A percentile compares a stretch with the other conserved stretches of the same genome.
Evolutionary conservation across 345 rosid species (phyloP).

Genomic region (Noccaea caerulescens): DNA sequence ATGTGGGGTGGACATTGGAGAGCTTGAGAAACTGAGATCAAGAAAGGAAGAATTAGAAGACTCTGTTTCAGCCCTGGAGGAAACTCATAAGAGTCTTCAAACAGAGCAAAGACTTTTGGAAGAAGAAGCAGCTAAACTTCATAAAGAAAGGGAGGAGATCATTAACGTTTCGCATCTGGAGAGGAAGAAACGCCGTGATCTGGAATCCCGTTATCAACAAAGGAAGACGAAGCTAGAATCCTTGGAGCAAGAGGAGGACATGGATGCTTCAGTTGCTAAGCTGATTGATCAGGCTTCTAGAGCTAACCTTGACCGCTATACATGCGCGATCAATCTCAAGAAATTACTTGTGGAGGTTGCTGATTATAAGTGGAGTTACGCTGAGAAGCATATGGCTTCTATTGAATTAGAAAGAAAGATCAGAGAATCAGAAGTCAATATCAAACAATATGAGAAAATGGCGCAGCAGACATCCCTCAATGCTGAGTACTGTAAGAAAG

Average conservation of each 20-base stretch:
- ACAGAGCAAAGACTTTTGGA: constrained; percentile 67
- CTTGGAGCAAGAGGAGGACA: constrained; percentile 68
- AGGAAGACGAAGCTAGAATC: constrained; percentile 64
- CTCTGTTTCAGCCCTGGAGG: constrained; percentile 51
- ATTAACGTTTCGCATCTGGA: constrained; percentile 46
- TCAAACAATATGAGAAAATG: constrained; percentile 72
- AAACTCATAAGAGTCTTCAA: constrained; percentile 51
- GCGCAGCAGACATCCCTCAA: constrained; percentile 65
- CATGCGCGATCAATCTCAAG: constrained; percentile 62
- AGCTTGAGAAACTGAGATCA: constrained; percentile 64
- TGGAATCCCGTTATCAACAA: constrained; percentile 62
- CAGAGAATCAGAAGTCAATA: constrained; percentile 62
- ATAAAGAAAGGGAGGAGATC: constrained; percentile 79
- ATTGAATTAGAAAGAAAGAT: constrained; percentile 86
- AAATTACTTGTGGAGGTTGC: constrained; percentile 64
- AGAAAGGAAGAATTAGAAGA: constrained; percentile 70
- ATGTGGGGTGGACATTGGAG: constrained; percentile 74
- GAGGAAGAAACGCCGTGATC: constrained; percentile 57
- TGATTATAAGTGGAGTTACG: constrained; percentile 59
- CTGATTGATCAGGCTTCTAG: constrained; percentile 63
- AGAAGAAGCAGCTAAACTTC: constrained; percentile 69
- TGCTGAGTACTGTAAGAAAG: constrained; percentile 64
- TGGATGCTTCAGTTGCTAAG: constrained; percentile 62
- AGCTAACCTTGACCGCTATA: constrained; percentile 54
- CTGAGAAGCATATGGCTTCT: constrained; percentile 66